Conservation (phyloP, 768 basidiomycete genomes). For the Tulasnella sp. region DNA sequence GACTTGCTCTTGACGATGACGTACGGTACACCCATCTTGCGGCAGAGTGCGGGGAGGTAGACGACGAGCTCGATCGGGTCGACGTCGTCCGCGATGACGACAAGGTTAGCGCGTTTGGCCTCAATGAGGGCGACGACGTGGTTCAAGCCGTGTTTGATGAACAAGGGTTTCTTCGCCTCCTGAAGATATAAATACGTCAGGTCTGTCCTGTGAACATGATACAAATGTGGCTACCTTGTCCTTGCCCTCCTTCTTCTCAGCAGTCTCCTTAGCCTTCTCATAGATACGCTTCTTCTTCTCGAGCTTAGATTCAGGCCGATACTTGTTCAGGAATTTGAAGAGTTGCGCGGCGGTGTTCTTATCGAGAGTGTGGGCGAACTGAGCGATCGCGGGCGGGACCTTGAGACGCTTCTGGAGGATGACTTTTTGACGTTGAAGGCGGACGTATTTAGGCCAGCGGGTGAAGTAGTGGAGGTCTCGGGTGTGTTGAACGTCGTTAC, state of each 20-base stretch:
- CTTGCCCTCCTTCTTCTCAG: constrained; percentile 56
- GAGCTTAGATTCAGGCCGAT: constrained; percentile 85
- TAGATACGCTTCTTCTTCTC: constrained; percentile 94
- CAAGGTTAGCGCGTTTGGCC: constrained; percentile 93
- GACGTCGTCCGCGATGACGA: constrained; percentile 94
- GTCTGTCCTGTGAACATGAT: constrained; percentile 28
- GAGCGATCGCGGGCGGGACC: constrained; percentile 95
- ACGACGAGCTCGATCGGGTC: constrained; percentile 99
- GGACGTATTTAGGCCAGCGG: constrained; percentile 99
- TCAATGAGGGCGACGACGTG: constrained; percentile 92
- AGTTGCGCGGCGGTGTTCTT: constrained; percentile 98
- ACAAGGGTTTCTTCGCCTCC: constrained; percentile 90
- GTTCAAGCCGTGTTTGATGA: constrained; percentile 94
- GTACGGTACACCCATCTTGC: constrained; percentile 99
- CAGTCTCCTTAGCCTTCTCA: constrained; percentile 61
- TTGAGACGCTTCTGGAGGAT: constrained; percentile 96
- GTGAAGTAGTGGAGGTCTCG: constrained; percentile 93
- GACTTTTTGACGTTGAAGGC: constrained; percentile 96
- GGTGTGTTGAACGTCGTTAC: constrained; percentile 85
- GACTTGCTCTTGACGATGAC: constrained; percentile 98
- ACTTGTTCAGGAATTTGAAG: constrained; percentile 98
- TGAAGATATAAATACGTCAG: constrained; percentile 22
- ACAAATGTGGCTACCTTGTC: constrained; percentile 22
- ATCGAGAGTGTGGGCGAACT: constrained; percentile 91
- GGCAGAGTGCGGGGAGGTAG: constrained; percentile 94